A percentile compares a stretch with the other conserved stretches of the same genome.
Conservation (phyloP, 2,329 filamentous ascomycete species). For the Dothideomycetidae sp. region DNA sequence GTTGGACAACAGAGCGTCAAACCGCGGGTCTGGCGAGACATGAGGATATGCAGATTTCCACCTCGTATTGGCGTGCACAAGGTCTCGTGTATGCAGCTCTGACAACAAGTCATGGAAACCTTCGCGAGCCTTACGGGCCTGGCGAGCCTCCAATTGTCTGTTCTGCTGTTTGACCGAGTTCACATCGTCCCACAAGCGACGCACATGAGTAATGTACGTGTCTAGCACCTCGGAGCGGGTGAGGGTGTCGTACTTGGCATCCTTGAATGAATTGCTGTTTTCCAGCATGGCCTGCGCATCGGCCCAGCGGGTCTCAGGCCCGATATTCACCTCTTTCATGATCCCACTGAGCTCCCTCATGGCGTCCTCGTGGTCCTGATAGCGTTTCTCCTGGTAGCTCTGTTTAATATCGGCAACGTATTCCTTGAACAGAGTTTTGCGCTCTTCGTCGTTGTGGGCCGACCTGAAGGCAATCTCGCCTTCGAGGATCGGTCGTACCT, state of each 20-base stretch:
- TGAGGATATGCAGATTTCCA: slow-evolving; percentile 70
- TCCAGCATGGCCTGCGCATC: slow-evolving; percentile 76
- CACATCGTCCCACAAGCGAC: slow-evolving; percentile 74
- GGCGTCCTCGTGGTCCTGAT: slow-evolving; percentile 57
- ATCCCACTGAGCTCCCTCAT: slow-evolving; percentile 71
- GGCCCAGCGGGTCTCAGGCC: slow-evolving; percentile 89
- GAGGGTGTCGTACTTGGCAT: slow-evolving; percentile 73
- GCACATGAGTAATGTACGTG: slow-evolving; percentile 91
- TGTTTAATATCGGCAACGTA: slow-evolving; percentile 79
- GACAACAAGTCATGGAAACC: slow-evolving; percentile 59
- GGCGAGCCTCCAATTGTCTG: slow-evolving; percentile 64
- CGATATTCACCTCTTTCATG: slow-evolving; percentile 65
- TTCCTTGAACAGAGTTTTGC: slow-evolving; percentile 81
- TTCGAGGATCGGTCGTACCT: slow-evolving; percentile 83
- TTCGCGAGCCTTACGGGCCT: slow-evolving; percentile 78
- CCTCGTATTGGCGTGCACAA: slow-evolving; percentile 79
- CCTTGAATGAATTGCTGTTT: slow-evolving; percentile 60
- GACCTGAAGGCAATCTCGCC: slow-evolving; percentile 91
- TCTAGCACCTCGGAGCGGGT: slow-evolving; percentile 81
- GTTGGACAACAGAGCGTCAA: slow-evolving; percentile 70
- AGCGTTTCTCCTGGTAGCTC: slow-evolving; percentile 61
- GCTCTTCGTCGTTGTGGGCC: slow-evolving; percentile 74
- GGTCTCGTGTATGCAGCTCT: slow-evolving; percentile 59
- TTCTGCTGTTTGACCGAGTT: slow-evolving; percentile 83
- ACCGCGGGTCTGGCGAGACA: slow-evolving; percentile 69